phyloP scores from a whole-genome alignment of 345 rosid genomes.

The Ailanthus altissimus region DNA sequence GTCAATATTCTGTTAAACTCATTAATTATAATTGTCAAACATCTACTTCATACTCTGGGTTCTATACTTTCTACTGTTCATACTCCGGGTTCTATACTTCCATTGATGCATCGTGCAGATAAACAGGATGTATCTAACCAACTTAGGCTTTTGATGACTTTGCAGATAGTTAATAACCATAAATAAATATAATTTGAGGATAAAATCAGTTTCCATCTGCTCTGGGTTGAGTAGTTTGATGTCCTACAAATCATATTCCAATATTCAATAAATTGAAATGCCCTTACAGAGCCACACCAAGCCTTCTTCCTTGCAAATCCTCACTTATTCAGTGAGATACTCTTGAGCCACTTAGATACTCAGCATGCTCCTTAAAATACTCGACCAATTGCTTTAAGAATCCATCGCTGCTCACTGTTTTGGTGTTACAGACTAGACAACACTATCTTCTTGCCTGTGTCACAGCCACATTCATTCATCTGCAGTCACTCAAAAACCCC shows the following conservation, averaged over 20 bases:
- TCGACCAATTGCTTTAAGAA: conserved; percentile 79
- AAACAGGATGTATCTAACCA: background rate
- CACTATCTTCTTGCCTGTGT: conserved; percentile 93
- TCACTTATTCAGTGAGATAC: conserved; percentile 44
- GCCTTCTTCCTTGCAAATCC: background rate
- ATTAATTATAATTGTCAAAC: background rate
- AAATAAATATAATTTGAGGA: background rate
- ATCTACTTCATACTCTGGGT: background rate
- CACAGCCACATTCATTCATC: conserved; percentile 97
- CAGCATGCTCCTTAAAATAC: conserved; percentile 89
- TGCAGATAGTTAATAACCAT: background rate
- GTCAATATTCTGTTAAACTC: background rate
- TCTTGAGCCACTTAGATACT: conserved; percentile 94
- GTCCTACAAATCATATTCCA: background rate
- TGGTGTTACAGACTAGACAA: conserved; percentile 85
- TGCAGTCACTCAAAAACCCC: conserved; percentile 76
- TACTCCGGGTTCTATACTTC: background rate
- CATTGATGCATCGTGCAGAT: background rate
- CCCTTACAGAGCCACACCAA: background rate
- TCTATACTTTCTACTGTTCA: background rate
- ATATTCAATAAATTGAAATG: background rate
- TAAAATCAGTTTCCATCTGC: background rate
- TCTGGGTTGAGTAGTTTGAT: background rate
- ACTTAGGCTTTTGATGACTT: background rate
- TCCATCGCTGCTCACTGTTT: conserved; percentile 68